Evolutionary conservation across 73 alveolate species (phyloP), one percentile per base, ranked within the genome.

Genomic region (Paraurostyla sp.): DNA sequence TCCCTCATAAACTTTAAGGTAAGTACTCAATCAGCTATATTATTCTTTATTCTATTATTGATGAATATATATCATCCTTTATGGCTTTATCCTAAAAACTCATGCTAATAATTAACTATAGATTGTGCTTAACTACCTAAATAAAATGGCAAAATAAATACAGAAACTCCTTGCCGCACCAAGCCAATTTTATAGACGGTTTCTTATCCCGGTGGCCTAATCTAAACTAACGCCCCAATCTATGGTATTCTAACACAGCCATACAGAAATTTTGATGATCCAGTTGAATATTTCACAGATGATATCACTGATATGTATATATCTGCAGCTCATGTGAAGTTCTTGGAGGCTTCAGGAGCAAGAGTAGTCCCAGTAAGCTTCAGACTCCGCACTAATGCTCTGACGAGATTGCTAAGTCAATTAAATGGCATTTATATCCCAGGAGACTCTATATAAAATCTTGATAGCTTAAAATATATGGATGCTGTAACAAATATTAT

Each of bases 241-340:
- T n/a, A n/a, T 42, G 85, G 85, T 40, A 69, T 69, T 40, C 65
- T 69, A 7, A 15, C 69, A 15, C 62, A 69, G 69, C 85, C 85
- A 13, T 69, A 40, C 40, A 11, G 9, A 69, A 23, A 7, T 18
- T 9, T 3, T 18, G 65, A 69, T 43, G 49, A n/a, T 13, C 22
- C 62, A 9, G 85, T 7, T 4, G 65, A 32, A 11, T 40, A 16
- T 33, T 4, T 18, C 20, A 43, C 11, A 16, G 62, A 69, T 41
- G 40, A 20, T 27, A 6, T 23, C 7, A 2, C 9, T 18, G 40
- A 36, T 33, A 43, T 68, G 7, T 69, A 69, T 69, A 69, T 69
- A 7, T 32, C 58, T 27, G 29, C 49, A 6, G 42, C 85, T 40
- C 85, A 69, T 42, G 85, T 69, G 9, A 69, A 69, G 11, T 69